Evolutionary conservation across 75 land plant genomes (phyloP).

Genomic region (Pinus albicaulis): DNA sequence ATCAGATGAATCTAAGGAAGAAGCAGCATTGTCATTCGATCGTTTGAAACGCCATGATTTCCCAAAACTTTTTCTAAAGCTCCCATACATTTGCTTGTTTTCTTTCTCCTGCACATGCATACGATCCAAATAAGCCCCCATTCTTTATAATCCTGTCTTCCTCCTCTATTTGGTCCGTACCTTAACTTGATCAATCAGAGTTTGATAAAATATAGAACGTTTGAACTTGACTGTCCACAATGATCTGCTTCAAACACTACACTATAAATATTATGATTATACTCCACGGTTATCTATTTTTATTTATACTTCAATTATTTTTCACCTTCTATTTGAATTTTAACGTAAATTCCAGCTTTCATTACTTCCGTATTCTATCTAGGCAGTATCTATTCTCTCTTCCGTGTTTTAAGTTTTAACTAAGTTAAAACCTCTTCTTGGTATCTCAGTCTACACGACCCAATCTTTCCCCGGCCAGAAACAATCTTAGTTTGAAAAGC

Average conservation of each 20-base stretch:
- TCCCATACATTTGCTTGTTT: slow-evolving; percentile 5
- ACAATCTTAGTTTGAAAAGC: neutral
- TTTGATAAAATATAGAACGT: neutral
- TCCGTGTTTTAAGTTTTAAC: neutral
- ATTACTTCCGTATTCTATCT: neutral
- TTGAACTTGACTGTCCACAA: neutral
- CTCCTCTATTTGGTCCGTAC: neutral
- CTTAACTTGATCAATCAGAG: neutral
- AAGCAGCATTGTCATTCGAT: slow-evolving; percentile 4
- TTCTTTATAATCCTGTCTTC: slow-evolving; percentile 4
- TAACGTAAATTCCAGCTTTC: too few relatives aligned
- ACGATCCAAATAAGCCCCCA: slow-evolving; percentile 12
- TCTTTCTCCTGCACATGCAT: slow-evolving; percentile 14
- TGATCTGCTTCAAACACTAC: neutral
- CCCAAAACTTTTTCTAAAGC: slow-evolving; percentile 8
- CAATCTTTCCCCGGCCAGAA: neutral
- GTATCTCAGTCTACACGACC: neutral
- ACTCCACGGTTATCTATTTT: too few relatives aligned
- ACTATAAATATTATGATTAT: too few relatives aligned
- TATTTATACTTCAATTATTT: neutral
- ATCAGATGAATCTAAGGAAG: neutral
- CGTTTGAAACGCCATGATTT: slow-evolving; percentile 6
- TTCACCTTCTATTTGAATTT: neutral
- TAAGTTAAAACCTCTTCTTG: neutral
- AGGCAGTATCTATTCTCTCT: neutral